Evolutionary conservation across 345 rosid genomes (phyloP).

Genomic region (Populus tremula): DNA sequence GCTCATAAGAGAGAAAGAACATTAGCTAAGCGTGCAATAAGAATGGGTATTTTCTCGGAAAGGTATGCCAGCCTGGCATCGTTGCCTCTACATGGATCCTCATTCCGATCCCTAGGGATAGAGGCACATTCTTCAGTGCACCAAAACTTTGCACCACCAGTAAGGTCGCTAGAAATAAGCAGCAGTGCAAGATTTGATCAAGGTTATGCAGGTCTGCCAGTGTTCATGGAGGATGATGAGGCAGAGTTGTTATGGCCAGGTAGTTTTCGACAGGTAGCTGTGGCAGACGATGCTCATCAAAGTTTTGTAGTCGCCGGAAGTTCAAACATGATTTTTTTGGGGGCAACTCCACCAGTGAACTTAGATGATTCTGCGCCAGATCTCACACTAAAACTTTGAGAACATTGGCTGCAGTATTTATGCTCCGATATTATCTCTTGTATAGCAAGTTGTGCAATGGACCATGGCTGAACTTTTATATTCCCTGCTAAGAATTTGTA

Average conservation of each 20-base stretch:
- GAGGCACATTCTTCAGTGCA: constrained; percentile 55
- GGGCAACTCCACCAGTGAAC: constrained; percentile 30
- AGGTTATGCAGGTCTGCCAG: constrained; percentile 44
- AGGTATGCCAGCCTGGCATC: constrained; percentile 25
- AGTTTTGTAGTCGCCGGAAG: constrained; percentile 31
- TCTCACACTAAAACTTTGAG: constrained; percentile 61
- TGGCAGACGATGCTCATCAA: constrained; percentile 22
- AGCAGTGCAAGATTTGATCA: constrained; percentile 50
- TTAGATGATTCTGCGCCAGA: constrained; percentile 52
- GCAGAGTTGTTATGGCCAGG: constrained; percentile 72
- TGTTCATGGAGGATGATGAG: constrained; percentile 54
- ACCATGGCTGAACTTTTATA: constrained; percentile 1
- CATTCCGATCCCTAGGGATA: constrained; percentile 19
- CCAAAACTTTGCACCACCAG: constrained; percentile 27
- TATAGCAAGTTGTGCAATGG: constrained; percentile 13
- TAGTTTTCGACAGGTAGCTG: constrained; percentile 53
- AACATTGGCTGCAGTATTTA: constrained; percentile 10
- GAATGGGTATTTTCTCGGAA: constrained; percentile 31
- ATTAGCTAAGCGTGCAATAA: constrained; percentile 28
- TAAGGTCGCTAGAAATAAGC: constrained; percentile 43
- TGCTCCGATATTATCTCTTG: constrained; percentile 13
- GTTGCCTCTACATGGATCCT: constrained; percentile 24
- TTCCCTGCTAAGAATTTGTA: not conserved
- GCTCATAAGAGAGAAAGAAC: constrained; percentile 28
- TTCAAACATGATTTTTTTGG: constrained; percentile 37